These are phyloP conservation scores for Colletotrichum euphorbiae DNA, from an alignment of 2,329 filamentous ascomycete species.

Conservation along the genomic window DNA sequence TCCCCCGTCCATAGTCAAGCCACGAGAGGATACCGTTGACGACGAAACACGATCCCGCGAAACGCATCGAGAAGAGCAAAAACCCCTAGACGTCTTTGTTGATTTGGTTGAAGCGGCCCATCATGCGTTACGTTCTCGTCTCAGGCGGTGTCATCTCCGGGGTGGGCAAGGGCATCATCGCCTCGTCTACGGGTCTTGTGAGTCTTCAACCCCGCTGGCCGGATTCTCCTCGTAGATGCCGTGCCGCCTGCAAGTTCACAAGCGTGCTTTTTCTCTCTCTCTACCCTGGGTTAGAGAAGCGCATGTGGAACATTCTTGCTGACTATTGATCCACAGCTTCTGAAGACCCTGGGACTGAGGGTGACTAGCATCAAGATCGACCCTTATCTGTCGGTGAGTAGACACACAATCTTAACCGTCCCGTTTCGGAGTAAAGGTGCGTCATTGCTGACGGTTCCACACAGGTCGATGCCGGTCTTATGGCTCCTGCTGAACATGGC, in stretches of 20 bases:
- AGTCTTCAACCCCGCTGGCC: neutral
- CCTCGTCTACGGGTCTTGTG: conserved; percentile 73
- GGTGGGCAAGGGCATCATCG: conserved; percentile 73
- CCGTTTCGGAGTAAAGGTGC: no score
- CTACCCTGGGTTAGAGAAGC: neutral
- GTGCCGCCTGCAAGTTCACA: no score
- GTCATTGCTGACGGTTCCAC: conserved; percentile 17
- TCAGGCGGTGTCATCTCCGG: conserved; percentile 65
- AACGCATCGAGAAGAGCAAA: conserved; percentile 19
- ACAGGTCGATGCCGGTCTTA: conserved; percentile 39
- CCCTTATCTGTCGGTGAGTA: conserved; percentile 57
- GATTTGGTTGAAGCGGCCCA: conserved; percentile 17
- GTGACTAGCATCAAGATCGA: conserved; percentile 68
- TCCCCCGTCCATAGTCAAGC: conserved; percentile 34
- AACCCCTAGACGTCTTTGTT: neutral
- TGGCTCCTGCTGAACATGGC: conserved; percentile 49
- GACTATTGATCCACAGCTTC: conserved; percentile 64
- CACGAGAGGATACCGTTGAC: conserved; percentile 26
- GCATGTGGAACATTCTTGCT: conserved; percentile 22
- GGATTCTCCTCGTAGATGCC: no score
- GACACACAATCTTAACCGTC: neutral
- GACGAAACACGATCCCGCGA: neutral
- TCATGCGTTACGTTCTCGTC: conserved; percentile 47
- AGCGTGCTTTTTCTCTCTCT: no score
- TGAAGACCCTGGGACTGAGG: conserved; percentile 84